Percentiles rank a stretch among this genome's conserved stretches.
Conservation (phyloP, 805 yeast genomes). For the Kazachstania viticola region DNA sequence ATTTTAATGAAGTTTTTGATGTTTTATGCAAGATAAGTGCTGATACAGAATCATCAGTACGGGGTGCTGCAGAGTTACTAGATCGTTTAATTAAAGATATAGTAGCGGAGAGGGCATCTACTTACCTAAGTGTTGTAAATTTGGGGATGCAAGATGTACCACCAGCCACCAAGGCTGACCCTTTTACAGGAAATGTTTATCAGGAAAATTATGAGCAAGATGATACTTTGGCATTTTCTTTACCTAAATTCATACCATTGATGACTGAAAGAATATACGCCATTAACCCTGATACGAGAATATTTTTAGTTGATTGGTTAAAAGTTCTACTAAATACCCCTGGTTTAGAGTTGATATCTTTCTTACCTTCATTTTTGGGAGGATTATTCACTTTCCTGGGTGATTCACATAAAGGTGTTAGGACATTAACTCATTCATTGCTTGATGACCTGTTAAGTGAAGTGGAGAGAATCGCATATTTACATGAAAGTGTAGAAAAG, state of each 20-base stretch:
- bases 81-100: constrained; percentile 88
- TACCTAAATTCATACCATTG: constrained; percentile 84
- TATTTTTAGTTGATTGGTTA: constrained; percentile 89
- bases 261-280: constrained; percentile 84
- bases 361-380: constrained; percentile 79
- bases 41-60: constrained; percentile 82
- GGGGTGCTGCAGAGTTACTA: constrained; percentile 88
- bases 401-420: constrained; percentile 76
- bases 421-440: constrained; percentile 73
- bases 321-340: constrained; percentile 89
- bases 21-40: constrained; percentile 82
- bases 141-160: constrained; percentile 34
- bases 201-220: constrained; percentile 52
- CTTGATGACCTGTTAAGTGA: constrained; percentile 69
- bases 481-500: constrained; percentile 42
- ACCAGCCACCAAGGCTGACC: constrained; percentile 36
- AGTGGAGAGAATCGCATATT: constrained; percentile 61
- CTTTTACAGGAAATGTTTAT: constrained; percentile 41
- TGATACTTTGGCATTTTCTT: constrained; percentile 49
- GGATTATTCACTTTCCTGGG: constrained; percentile 67
- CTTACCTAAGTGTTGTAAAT: constrained; percentile 65
- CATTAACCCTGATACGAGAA: constrained; percentile 83
- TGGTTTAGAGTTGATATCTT: constrained; percentile 75
- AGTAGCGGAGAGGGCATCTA: constrained; percentile 87
- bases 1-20: constrained; percentile 91